phyloP scores from a whole-genome alignment of 345 rosid genomes.

The Combretum micranthum region DNA sequence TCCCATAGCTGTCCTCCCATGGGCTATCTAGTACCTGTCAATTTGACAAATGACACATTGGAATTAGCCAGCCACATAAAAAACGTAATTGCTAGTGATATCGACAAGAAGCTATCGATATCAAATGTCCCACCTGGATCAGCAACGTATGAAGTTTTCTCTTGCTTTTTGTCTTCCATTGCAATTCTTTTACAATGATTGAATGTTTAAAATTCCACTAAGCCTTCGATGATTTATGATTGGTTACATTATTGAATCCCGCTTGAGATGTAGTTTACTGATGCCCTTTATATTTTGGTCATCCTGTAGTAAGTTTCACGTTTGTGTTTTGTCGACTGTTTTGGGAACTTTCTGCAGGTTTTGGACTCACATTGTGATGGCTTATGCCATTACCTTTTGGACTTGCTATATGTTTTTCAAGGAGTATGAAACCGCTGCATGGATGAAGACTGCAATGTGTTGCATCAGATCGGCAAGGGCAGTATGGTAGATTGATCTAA shows the following conservation, averaged over 20 bases:
- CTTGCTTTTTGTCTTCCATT: neutral
- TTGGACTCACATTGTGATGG: conserved; percentile 77
- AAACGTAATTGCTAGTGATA: conserved; percentile 71
- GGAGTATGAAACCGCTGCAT: conserved; percentile 74
- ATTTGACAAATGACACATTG: conserved; percentile 52
- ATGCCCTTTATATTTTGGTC: no score
- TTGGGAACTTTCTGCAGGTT: conserved; percentile 35
- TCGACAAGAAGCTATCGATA: conserved; percentile 86
- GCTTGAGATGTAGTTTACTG: no score
- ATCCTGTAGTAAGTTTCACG: no score
- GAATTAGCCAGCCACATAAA: conserved; percentile 19
- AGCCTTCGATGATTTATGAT: no score
- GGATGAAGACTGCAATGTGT: conserved; percentile 82
- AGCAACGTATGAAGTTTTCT: conserved; percentile 40
- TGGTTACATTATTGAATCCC: no score
- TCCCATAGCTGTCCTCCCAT: conserved; percentile 68
- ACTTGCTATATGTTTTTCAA: conserved; percentile 67
- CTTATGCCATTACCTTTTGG: conserved; percentile 85
- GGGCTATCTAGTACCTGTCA: conserved; percentile 80
- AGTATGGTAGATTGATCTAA: conserved; percentile 44
- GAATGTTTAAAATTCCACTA: no score
- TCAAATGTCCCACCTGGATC: conserved; percentile 70
- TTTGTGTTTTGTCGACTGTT: neutral
- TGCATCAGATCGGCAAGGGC: conserved; percentile 69
- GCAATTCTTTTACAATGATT: no score